Evolutionary conservation across 371 early-diverging fungal species (phyloP).

Genomic region (Coemansia sp.): DNA sequence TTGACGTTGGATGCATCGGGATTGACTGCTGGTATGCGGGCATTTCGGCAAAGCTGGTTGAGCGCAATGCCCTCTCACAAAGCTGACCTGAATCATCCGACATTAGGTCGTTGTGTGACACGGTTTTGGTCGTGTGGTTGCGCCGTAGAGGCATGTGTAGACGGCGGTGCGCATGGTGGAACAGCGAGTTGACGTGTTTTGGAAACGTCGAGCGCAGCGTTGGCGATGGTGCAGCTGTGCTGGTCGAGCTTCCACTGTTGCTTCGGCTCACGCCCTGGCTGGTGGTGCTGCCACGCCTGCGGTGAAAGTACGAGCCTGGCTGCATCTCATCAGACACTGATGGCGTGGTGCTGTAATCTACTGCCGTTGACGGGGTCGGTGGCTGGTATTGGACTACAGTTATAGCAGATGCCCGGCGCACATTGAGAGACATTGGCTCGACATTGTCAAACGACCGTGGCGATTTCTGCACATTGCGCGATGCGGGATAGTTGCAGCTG

Average conservation of each 20-base stretch:
- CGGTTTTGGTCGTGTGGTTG: conserved; percentile 40
- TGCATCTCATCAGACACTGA: background rate
- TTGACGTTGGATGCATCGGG: background rate
- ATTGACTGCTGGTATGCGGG: background rate
- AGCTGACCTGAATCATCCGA: conserved; percentile 2
- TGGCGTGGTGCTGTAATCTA: background rate
- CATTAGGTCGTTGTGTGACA: conserved; percentile 34
- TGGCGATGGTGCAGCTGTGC: background rate
- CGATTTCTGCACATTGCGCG: background rate
- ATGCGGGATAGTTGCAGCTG: conserved; percentile 1
- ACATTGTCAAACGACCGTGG: background rate
- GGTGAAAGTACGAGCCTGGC: conserved; percentile 6
- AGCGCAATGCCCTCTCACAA: conserved; percentile 19
- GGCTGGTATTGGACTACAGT: background rate
- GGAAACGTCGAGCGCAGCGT: background rate
- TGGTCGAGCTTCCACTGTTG: conserved; percentile 14
- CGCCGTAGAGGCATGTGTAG: conserved; percentile 12
- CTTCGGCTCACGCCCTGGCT: conserved; percentile 11
- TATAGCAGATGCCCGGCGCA: conserved; percentile 5
- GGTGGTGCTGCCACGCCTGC: background rate
- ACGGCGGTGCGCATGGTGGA: conserved; percentile 1
- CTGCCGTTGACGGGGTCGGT: background rate
- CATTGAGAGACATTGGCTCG: background rate
- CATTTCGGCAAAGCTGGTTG: conserved; percentile 7
- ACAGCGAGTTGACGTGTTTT: background rate